Percentiles rank a stretch among this genome's conserved stretches.
Conservation (phyloP, 225 moss, liverwort and hornwort species). For the Lunularia cruciata region DNA sequence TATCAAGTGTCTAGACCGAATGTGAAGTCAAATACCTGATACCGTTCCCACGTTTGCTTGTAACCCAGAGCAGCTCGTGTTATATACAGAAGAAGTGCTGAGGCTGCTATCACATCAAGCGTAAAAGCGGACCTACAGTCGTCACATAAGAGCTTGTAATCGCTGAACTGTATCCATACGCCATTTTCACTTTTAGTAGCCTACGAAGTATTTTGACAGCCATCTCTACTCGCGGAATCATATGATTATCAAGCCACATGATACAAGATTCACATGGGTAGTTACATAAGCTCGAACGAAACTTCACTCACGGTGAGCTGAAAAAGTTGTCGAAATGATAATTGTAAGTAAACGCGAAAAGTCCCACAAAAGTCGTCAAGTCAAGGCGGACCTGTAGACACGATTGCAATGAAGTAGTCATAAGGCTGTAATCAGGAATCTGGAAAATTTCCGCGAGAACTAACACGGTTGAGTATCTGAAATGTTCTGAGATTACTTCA, state of each 20-base stretch:
- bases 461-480: no score
- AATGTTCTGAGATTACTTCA: no score
- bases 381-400: slow-evolving; percentile 52
- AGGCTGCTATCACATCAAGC: slow-evolving; percentile 74
- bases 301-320: slow-evolving; percentile 63
- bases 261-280: no score
- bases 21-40: slow-evolving; percentile 32
- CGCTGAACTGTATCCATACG: no score
- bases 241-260: no score
- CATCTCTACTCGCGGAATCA: no score
- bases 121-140: slow-evolving; percentile 61
- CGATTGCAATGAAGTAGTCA: background rate
- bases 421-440: no score
- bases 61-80: slow-evolving; percentile 72
- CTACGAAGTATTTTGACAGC: no score
- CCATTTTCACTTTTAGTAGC: no score
- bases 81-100: slow-evolving; percentile 62
- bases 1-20: no score
- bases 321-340: slow-evolving; percentile 67
- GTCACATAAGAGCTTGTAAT: no score
- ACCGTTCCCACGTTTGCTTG: slow-evolving; percentile 74
- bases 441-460: no score
- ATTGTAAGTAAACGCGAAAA: slow-evolving; percentile 74
- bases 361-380: slow-evolving; percentile 72
- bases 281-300: background rate